Evolutionary conservation across 106 monocot species (phyloP).

Genomic region (Phalaenopsis equestris): DNA sequence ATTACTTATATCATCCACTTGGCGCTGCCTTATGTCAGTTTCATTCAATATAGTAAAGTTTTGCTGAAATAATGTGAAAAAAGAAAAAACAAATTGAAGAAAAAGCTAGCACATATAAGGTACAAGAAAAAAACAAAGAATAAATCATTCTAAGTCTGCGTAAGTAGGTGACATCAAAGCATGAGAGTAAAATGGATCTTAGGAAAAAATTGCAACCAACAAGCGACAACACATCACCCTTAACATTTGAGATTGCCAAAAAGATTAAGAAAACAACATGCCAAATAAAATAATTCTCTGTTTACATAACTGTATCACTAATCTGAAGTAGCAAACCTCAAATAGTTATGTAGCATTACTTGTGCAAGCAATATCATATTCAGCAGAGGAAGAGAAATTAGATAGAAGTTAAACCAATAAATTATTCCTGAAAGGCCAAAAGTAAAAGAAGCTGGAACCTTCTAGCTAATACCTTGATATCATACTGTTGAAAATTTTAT

Average conservation of each 20-base stretch:
- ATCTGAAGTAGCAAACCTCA: not conserved
- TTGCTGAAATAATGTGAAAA: conserved; percentile 4
- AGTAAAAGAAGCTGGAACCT: not conserved
- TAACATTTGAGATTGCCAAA: not conserved
- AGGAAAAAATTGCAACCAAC: not conserved
- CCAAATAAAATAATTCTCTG: not conserved
- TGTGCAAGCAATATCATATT: not conserved
- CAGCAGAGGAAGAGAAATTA: not conserved
- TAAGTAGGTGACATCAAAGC: not conserved
- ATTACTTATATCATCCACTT: conserved; percentile 7
- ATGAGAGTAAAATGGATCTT: not conserved
- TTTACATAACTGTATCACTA: not conserved
- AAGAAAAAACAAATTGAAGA: not conserved
- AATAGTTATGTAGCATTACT: not conserved
- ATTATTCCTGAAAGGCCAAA: not conserved
- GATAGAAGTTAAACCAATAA: not conserved
- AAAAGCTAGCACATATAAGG: not conserved
- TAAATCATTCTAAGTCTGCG: not conserved
- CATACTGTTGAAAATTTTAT: not conserved
- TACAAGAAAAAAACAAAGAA: not conserved
- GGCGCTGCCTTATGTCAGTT: conserved; percentile 1
- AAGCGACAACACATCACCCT: not conserved
- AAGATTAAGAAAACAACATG: not conserved
- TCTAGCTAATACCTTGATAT: not conserved
- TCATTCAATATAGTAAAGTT: conserved; percentile 4